Evolutionary conservation across 208 protist genomes (phyloP), one percentile per base, ranked within the genome.

Genomic region (Crithidia expoeki): DNA sequence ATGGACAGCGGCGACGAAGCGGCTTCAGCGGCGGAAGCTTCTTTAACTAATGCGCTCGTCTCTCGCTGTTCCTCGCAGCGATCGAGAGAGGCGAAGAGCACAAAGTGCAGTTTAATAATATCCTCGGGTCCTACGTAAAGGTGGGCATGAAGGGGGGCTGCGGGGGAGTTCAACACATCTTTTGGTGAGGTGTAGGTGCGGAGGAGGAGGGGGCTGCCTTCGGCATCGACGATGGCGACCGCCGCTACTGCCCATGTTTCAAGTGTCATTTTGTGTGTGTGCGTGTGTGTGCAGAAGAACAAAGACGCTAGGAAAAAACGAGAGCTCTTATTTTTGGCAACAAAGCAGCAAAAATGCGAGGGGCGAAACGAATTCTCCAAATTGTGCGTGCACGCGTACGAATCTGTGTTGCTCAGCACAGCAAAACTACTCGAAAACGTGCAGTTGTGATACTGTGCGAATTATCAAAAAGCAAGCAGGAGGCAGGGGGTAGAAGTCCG

Each of bases 121-220:
- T 96, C 90, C 61, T 96, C 90, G 25, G 85, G 74, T 12, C 84
- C 74, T 2, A 93, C 88, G 71, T 88, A 87, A 19, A 95, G 78
- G 63, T 92, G 85, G n/a, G 84, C 89, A 59, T 83, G 79, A 42
- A 75, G 72, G 3, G 80, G 76, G 47, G 84, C 79, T 2, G 74
- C 78, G 19, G 82, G 59, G 40, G 86, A 77, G 28, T 77, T 78
- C 4, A 90, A 71, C 4, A 92, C 90, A 2, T 79, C 61, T 50
- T 67, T 68, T 0, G 84, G 75, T 6, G 89, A 92, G 12, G 72
- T 86, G 71, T 86, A 94, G 33, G 83, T 86, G 53, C 85, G 84
- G 34, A 92, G 76, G 14, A 95, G 75, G 11, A 93, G 80, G 32
- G 87, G 90, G 14, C 61, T 80, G 25, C 78, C 80, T 42, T 79